Evolutionary conservation across 2,329 filamentous ascomycete species (phyloP).

Genomic region (Diaporthe longicolla): DNA sequence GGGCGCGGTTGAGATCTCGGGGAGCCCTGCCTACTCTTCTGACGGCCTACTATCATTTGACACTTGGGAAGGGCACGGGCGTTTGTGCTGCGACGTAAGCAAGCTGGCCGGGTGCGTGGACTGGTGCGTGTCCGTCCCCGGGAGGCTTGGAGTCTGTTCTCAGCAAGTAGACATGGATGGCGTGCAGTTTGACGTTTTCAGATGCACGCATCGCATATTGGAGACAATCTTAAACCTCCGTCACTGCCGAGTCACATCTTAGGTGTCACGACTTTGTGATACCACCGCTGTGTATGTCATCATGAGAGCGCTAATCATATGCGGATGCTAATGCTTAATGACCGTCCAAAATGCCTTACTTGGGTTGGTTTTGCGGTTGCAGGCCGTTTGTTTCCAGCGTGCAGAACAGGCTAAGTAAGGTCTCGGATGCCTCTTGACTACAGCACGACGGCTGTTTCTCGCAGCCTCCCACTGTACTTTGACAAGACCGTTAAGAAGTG

Average conservation of each 20-base stretch:
- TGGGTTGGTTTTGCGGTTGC: constrained; percentile 7
- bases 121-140: constrained; percentile 1
- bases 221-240: constrained; percentile 33
- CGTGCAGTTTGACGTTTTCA: constrained; percentile 28
- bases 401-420: constrained; percentile 8
- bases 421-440: not conserved
- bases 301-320: not conserved
- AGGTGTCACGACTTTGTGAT: constrained; percentile 21
- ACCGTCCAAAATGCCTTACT: constrained; percentile 1
- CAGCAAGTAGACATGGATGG: constrained; percentile 10
- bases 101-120: constrained; percentile 1
- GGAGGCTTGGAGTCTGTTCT: constrained; percentile 12
- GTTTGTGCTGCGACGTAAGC: constrained; percentile 1
- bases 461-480: not conserved
- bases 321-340: not conserved
- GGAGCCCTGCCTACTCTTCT: not conserved
- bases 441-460: not conserved
- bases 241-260: constrained; percentile 32
- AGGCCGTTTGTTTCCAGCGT: not conserved
- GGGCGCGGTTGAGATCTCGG: constrained; percentile 21
- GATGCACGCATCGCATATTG: constrained; percentile 27
- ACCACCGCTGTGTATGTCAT: constrained; percentile 6
- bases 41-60: constrained; percentile 25
- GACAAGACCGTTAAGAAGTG: not conserved
- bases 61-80: constrained; percentile 1